Conservation (phyloP, 179 eudicot genomes). For the Silene noctiflora region DNA sequence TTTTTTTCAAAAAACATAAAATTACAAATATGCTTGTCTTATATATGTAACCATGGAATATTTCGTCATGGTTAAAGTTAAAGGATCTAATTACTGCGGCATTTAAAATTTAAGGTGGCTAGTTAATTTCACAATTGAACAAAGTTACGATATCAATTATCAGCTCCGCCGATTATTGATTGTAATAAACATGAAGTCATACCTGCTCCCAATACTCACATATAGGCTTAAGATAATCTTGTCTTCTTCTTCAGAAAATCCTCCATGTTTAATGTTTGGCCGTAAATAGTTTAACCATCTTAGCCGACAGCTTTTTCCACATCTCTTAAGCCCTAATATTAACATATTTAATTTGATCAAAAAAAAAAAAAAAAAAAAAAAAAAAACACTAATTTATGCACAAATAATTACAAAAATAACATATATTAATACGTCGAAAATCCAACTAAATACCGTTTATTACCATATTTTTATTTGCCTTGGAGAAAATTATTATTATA, state of each 20-base stretch:
- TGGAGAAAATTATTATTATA: too few species aligned
- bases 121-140: neutral
- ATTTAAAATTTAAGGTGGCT: neutral
- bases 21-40: too few species aligned
- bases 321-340: conserved; percentile 70
- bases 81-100: too few species aligned
- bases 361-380: neutral
- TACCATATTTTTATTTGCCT: too few species aligned
- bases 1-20: too few species aligned
- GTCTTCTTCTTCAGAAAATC: conserved; percentile 84
- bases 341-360: neutral
- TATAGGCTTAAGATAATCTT: conserved; percentile 68
- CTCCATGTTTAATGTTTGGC: conserved; percentile 81
- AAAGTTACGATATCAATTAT: neutral
- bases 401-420: neutral
- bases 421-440: neutral
- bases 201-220: conserved; percentile 90
- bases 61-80: too few species aligned
- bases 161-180: neutral
- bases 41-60: too few species aligned
- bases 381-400: neutral
- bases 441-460: neutral
- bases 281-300: conserved; percentile 84
- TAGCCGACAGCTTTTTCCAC: conserved; percentile 85
- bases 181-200: neutral